phyloP scores from a whole-genome alignment of 345 rosid species.

The Citrus medica region DNA sequence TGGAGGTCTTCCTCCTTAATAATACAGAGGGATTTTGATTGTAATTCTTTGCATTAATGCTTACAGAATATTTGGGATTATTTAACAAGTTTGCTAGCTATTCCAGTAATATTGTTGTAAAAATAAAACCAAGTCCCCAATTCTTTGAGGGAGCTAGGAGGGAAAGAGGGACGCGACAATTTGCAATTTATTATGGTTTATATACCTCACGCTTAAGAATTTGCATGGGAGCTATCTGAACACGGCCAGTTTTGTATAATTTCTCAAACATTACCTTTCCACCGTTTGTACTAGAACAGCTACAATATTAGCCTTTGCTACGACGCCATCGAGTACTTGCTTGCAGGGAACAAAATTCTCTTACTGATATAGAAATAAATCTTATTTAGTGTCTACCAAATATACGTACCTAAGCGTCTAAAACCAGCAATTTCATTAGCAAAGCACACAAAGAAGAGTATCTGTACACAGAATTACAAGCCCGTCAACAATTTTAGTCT shows the following conservation, averaged over 20 bases:
- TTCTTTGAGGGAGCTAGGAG: background rate
- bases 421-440: constrained; percentile 13
- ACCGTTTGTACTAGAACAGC: no score
- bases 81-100: background rate
- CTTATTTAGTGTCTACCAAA: background rate
- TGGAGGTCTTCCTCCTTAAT: background rate
- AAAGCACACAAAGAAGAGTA: constrained; percentile 11
- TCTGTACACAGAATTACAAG: constrained; percentile 26
- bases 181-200: background rate
- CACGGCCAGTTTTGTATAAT: no score
- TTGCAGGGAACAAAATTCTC: background rate
- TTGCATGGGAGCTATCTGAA: background rate
- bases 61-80: background rate
- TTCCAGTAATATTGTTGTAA: background rate
- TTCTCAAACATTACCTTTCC: no score
- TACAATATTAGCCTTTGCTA: background rate
- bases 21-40: background rate
- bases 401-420: background rate
- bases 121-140: background rate
- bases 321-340: background rate
- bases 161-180: background rate
- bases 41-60: background rate
- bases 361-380: background rate
- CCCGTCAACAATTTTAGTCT: constrained; percentile 8
- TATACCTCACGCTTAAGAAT: background rate